A percentile compares a stretch with the other conserved stretches of the same genome.
These are phyloP conservation scores for Clausena lansium DNA, from an alignment of 345 rosid species.

Conservation along the genomic window DNA sequence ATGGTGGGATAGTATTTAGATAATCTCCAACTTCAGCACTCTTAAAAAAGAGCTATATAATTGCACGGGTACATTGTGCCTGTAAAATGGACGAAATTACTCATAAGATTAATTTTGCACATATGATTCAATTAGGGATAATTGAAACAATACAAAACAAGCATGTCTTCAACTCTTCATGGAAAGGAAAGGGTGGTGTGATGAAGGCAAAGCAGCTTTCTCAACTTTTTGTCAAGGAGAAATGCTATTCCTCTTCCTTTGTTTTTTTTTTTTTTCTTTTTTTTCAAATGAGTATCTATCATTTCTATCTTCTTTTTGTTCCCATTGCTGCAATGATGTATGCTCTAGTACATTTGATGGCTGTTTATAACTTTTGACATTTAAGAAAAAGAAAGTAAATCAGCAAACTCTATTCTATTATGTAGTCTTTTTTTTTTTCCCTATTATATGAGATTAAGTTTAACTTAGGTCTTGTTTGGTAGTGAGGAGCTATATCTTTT, in stretches of 20 bases:
- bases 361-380: neutral
- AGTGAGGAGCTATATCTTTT: rapidly evolving
- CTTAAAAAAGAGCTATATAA: too few species aligned
- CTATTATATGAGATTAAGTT: too few species aligned
- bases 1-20: too few species aligned
- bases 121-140: neutral
- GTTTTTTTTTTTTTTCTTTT: neutral
- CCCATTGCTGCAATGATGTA: conserved; percentile 18
- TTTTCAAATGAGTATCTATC: neutral
- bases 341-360: neutral
- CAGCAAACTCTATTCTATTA: neutral
- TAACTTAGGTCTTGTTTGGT: rapidly evolving
- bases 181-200: neutral
- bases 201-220: neutral
- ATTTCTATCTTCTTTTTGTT: conserved; percentile 12
- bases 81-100: neutral
- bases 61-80: too few species aligned
- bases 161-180: neutral
- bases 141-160: neutral
- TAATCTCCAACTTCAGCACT: too few species aligned
- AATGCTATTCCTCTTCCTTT: neutral
- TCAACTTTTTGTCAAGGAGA: neutral
- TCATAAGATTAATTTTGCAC: neutral
- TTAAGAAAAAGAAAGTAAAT: neutral
- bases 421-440: too few species aligned